Evolutionary conservation across 2,329 filamentous ascomycete genomes (phyloP), one percentile per base, ranked within the genome.

Genomic region (Ophiocordyceps camponoti-rufipedis): DNA sequence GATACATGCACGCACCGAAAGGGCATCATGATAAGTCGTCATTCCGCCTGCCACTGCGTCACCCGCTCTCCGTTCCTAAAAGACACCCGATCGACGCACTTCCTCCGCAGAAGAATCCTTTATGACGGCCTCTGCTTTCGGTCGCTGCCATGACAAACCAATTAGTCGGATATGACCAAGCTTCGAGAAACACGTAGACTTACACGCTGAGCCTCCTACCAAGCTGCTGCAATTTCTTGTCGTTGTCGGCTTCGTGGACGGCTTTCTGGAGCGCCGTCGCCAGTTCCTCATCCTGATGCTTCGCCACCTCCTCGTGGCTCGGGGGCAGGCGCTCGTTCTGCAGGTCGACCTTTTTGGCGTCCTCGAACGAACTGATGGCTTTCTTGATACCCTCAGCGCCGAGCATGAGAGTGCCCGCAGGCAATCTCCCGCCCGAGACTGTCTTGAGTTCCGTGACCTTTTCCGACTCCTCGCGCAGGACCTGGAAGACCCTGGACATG

Each of bases 341-440:
- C 50, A 96, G 58, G 67, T 98, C 91, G 43, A 98, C 88, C 71
- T 95, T 96, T 51, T 87, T 75, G 14, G 91, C 91, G 62, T 98
- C 91, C 62, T 98, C 91, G 54, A 98, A 98, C 54, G 78, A 93
- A 64, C 78, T 89, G 56, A 98, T 98, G 32, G 91, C 91, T 57
- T 95, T 88, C 72, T 96, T 98, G 70, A 96, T 95, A 48, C 91
- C 91, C 66, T 98, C 91, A 1, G 91, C 89, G 48, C 91, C 91
- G 45, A 96, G 75, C 91, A 98, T 96, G 50, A 98, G 80, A 6
- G 91, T 98, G 47, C 91, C 91, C 7, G 88, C 87, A 1, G 91
- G 91, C 50, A 98, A 74, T 57, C 88, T 80, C 48, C 91, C 91
- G 53, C 91, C 91, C 49, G 87, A 82, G 41, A 88, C 89, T 42